A percentile compares a stretch with the other conserved stretches of the same genome.
These are phyloP conservation scores for Malassezia vespertilionis DNA, from an alignment of 1,284 basidiomycete genomes.

Conservation along the genomic window DNA sequence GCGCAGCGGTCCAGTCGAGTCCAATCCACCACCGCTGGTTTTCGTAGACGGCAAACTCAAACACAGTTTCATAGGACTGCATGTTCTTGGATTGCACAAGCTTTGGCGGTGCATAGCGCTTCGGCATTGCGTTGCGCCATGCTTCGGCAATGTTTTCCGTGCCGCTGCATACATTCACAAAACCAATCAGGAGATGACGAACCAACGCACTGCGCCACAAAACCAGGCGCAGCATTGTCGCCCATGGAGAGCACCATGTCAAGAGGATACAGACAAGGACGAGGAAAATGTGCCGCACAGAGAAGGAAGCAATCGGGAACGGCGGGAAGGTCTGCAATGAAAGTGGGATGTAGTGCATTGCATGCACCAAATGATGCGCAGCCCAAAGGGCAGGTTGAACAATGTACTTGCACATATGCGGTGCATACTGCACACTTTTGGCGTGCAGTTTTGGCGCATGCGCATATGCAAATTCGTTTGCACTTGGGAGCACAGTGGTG, in stretches of 20 bases:
- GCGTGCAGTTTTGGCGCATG: constrained; percentile 1
- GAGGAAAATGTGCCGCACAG: constrained; percentile 34
- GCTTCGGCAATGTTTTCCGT: constrained; percentile 16
- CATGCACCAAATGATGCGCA: neutral
- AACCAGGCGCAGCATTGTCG: constrained; percentile 34
- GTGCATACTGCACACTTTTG: no score
- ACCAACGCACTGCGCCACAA: constrained; percentile 42
- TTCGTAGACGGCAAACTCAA: constrained; percentile 58
- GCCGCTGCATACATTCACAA: constrained; percentile 25
- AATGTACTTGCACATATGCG: neutral
- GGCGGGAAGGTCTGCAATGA: constrained; percentile 27
- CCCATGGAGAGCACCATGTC: constrained; percentile 46
- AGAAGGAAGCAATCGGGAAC: constrained; percentile 38
- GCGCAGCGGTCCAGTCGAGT: constrained; percentile 75
- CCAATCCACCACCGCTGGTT: constrained; percentile 78
- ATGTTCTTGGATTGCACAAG: constrained; percentile 2
- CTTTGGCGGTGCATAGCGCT: neutral
- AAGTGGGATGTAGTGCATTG: neutral
- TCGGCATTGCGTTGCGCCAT: constrained; percentile 17
- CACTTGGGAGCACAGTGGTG: constrained; percentile 14
- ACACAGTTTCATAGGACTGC: constrained; percentile 22
- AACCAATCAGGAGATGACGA: constrained; percentile 22
- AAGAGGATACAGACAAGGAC: constrained; percentile 32
- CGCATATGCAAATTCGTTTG: constrained; percentile 2
- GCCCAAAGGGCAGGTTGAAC: no score